Percentiles rank a stretch among this genome's conserved stretches.
Evolutionary conservation across 2,329 filamentous ascomycete genomes (phyloP).

Genomic region (Drechslera avenae): DNA sequence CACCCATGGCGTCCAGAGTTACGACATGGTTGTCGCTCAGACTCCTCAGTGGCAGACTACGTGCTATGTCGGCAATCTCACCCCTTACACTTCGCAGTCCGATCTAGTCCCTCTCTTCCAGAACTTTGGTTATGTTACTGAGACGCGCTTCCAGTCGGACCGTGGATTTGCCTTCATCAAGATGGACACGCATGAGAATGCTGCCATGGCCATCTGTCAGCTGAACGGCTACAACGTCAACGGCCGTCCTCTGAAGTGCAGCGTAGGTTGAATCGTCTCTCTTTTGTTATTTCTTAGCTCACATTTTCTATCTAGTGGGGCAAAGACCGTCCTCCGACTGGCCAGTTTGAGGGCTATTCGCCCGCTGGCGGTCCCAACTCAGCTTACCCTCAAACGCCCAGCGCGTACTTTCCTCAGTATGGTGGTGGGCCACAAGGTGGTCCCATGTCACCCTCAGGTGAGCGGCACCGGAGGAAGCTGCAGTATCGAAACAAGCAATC

Average conservation of each 20-base stretch:
- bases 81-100: conserved; percentile 94
- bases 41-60: conserved; percentile 98
- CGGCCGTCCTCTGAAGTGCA: conserved; percentile 95
- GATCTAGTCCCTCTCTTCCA: conserved; percentile 98
- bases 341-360: conserved; percentile 81
- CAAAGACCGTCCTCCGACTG: conserved; percentile 92
- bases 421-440: conserved; percentile 65
- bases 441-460: conserved; percentile 65
- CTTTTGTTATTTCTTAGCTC: conserved; percentile 31
- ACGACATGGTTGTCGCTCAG: conserved; percentile 94
- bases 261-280: conserved; percentile 68
- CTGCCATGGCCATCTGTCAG: conserved; percentile 97
- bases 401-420: conserved; percentile 91
- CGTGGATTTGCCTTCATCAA: conserved; percentile 98
- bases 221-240: conserved; percentile 98
- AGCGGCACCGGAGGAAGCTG: conserved; percentile 44
- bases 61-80: conserved; percentile 96
- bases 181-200: conserved; percentile 98
- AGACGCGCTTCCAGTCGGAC: conserved; percentile 97
- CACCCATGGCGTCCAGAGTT: conserved; percentile 94
- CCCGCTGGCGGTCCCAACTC: conserved; percentile 73
- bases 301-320: conserved; percentile 74
- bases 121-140: conserved; percentile 96
- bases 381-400: conserved; percentile 79
- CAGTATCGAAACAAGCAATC: conserved; percentile 45